phyloP scores from a whole-genome alignment of 1,284 basidiomycete genomes.

The Fomitopsis palustris region DNA sequence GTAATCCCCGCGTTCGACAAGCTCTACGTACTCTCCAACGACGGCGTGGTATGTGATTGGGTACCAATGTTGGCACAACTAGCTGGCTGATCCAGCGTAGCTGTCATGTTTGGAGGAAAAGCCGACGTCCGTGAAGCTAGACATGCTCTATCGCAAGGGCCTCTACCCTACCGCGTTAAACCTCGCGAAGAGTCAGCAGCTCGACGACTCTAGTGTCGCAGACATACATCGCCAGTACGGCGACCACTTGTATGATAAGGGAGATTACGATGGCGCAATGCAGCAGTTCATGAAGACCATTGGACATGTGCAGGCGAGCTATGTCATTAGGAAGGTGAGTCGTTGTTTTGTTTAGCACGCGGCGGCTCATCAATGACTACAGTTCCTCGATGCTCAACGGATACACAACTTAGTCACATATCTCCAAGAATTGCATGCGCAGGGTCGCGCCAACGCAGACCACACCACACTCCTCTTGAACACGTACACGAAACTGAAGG shows the following conservation, averaged over 20 bases:
- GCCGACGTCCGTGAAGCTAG: constrained; percentile 75
- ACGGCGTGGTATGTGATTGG: constrained; percentile 55
- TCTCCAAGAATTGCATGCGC: constrained; percentile 90
- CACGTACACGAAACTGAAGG: constrained; percentile 96
- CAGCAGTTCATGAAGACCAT: constrained; percentile 90
- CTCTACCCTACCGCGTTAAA: constrained; percentile 74
- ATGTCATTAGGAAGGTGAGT: constrained; percentile 91
- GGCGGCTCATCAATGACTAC: constrained; percentile 24
- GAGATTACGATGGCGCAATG: constrained; percentile 93
- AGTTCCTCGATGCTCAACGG: constrained; percentile 96
- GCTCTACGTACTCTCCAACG: constrained; percentile 74
- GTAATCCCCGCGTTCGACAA: constrained; percentile 79
- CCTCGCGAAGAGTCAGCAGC: constrained; percentile 73
- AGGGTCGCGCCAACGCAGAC: constrained; percentile 90
- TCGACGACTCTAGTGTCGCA: constrained; percentile 71
- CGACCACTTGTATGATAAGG: constrained; percentile 88
- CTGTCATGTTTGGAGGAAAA: constrained; percentile 75
- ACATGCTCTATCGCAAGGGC: constrained; percentile 77
- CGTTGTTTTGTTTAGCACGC: background rate
- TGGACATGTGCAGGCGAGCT: constrained; percentile 87
- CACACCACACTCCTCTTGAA: constrained; percentile 95
- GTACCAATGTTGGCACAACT: background rate
- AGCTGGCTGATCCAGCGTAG: constrained; percentile 32
- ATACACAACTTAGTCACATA: constrained; percentile 95
- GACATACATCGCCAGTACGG: constrained; percentile 90